These are phyloP conservation scores for Hypoxylon sp. DNA, from an alignment of 2,329 filamentous ascomycete species.

Conservation along the genomic window DNA sequence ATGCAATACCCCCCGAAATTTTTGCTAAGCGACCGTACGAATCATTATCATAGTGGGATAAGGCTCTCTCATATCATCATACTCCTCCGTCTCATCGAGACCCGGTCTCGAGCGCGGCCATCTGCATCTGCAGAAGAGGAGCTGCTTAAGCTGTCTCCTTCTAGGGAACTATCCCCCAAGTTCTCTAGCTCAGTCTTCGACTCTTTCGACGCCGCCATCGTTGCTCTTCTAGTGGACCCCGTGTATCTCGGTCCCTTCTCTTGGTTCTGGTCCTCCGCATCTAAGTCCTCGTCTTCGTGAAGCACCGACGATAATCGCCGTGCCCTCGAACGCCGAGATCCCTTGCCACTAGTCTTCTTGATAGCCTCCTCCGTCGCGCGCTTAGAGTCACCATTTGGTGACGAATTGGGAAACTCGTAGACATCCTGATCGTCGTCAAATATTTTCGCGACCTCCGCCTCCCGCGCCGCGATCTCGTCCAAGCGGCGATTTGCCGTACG, in stretches of 20 bases:
- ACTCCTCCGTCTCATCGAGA: slow-evolving; percentile 66
- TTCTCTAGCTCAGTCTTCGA: slow-evolving; percentile 50
- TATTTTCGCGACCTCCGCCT: slow-evolving; percentile 51
- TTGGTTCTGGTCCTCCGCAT: slow-evolving; percentile 49
- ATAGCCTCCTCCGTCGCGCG: slow-evolving; percentile 24
- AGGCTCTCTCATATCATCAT: slow-evolving; percentile 69
- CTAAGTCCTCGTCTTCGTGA: slow-evolving; percentile 55
- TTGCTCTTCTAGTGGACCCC: slow-evolving; percentile 59
- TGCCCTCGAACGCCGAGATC: slow-evolving; percentile 55
- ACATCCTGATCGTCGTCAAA: slow-evolving; percentile 60
- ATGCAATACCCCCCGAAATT: slow-evolving; percentile 18
- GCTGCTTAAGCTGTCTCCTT: slow-evolving; percentile 55
- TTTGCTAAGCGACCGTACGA: slow-evolving; percentile 37
- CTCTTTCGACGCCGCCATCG: slow-evolving; percentile 57
- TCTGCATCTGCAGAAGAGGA: slow-evolving; percentile 50
- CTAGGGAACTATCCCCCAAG: slow-evolving; percentile 40
- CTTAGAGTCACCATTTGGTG: slow-evolving; percentile 56
- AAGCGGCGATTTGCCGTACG: slow-evolving; percentile 49
- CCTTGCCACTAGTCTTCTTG: slow-evolving; percentile 51
- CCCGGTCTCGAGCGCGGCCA: slow-evolving; percentile 50
- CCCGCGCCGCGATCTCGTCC: slow-evolving; percentile 52
- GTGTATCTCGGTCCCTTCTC: slow-evolving; percentile 42
- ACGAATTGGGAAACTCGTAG: slow-evolving; percentile 69
- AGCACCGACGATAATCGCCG: slow-evolving; percentile 60
- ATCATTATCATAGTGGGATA: slow-evolving; percentile 41